Evolutionary conservation across 352 stramenopile species (phyloP).

Genomic region (Phytophthora multivora): DNA sequence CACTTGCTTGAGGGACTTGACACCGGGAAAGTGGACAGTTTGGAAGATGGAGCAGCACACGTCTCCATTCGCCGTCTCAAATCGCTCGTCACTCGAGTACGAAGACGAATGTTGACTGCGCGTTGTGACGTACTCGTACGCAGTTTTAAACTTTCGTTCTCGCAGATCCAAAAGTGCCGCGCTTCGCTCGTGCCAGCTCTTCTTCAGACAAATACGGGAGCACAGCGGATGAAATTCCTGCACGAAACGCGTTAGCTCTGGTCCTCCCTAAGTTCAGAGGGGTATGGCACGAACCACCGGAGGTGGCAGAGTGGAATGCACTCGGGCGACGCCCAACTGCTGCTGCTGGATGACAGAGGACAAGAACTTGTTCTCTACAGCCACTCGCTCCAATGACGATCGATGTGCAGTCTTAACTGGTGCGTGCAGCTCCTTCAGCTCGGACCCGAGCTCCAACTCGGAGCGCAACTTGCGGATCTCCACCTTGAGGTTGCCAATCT

Average conservation of each 20-base stretch:
- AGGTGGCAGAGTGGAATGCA: constrained; percentile 6
- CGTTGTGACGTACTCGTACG: constrained; percentile 21
- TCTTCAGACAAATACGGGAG: constrained; percentile 16
- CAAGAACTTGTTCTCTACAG: neutral
- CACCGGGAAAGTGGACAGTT: constrained; percentile 26
- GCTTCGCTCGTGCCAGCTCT: constrained; percentile 16
- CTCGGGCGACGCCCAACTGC: constrained; percentile 4
- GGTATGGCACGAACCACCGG: neutral
- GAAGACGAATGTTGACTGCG: neutral
- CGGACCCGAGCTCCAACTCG: constrained; percentile 1
- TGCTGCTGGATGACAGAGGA: constrained; percentile 1
- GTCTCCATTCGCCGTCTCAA: constrained; percentile 19
- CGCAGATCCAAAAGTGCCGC: constrained; percentile 10
- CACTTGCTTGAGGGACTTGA: constrained; percentile 28
- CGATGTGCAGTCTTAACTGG: neutral
- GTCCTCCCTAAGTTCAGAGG: too few species aligned
- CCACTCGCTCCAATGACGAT: neutral
- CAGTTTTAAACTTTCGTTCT: constrained; percentile 20
- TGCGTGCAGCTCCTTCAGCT: constrained; percentile 1
- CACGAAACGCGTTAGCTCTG: neutral
- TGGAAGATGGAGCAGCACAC: constrained; percentile 34
- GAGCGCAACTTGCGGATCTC: constrained; percentile 2
- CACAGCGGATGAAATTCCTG: constrained; percentile 16
- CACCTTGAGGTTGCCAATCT: constrained; percentile 4
- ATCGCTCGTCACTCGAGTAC: constrained; percentile 14